Evolutionary conservation across 495 filamentous ascomycete species (phyloP).

Genomic region (Talaromyces stipitatus): DNA sequence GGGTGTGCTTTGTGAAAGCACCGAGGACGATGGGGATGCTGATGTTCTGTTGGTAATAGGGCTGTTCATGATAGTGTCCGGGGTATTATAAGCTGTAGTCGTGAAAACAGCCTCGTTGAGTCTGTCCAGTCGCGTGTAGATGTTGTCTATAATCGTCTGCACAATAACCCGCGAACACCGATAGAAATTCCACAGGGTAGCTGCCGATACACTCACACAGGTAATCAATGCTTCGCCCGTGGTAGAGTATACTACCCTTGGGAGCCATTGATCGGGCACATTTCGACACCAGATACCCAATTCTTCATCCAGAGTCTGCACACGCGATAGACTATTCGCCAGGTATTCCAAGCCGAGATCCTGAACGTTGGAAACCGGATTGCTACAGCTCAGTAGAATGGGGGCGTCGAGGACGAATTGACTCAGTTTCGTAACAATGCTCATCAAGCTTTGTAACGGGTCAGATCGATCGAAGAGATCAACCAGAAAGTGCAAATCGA

Average conservation of each 20-base stretch:
- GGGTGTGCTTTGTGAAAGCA: slow-evolving; percentile 1
- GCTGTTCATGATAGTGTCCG: too few species aligned
- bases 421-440: slow-evolving; percentile 24
- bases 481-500: slow-evolving; percentile 24
- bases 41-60: neutral
- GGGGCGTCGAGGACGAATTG: slow-evolving; percentile 18
- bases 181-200: slow-evolving; percentile 33
- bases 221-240: slow-evolving; percentile 29
- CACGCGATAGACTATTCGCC: slow-evolving; percentile 16
- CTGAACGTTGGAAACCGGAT: neutral
- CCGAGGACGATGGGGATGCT: neutral
- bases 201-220: slow-evolving; percentile 22
- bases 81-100: neutral
- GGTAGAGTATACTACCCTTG: slow-evolving; percentile 24
- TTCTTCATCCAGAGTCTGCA: slow-evolving; percentile 21
- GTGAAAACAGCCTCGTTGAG: neutral
- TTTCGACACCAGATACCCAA: slow-evolving; percentile 28
- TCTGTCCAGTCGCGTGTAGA: neutral
- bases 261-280: slow-evolving; percentile 31
- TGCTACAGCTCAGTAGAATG: neutral
- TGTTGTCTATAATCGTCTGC: slow-evolving; percentile 14
- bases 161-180: slow-evolving; percentile 31
- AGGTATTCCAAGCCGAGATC: slow-evolving; percentile 12
- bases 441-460: slow-evolving; percentile 31
- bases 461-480: slow-evolving; percentile 21